Evolutionary conservation across 805 yeast genomes (phyloP), one percentile per base, ranked within the genome.

Genomic region (Zygotorulaspora sp.): DNA sequence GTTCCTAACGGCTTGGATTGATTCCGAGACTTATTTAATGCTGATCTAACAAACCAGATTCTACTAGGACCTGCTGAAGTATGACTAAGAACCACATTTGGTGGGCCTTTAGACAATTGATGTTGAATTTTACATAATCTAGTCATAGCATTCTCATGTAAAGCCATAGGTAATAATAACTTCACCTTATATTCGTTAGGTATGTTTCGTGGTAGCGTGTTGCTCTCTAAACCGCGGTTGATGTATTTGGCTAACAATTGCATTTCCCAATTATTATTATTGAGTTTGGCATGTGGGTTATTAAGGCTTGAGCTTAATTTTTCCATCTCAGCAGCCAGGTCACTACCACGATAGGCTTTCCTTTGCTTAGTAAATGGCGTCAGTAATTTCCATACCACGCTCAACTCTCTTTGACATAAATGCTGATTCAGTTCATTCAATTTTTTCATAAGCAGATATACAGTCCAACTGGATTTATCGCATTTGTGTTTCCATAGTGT

Each of bases 41-140:
- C 49, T 4, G 60, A 52, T 30, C 62, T 42, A 3, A 59, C 47
- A 38, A 59, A 61, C 62, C 61, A 59, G 3, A 61, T 49, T 18
- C 41, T 49, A 11, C 50, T 38, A 13, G 43, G 47, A 4, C 59
- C 59, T 5, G 52, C 55, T 8, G 43, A 38, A 6, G 62, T 58
- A 22, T 49, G 49, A 11, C 38, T 49, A 11, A 58, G 16, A 2
- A 32, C 23, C 3, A 49, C 48, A 21, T 38, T 36, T 0, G 62
- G 63, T 2, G 61, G 51, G 1, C 63, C 63, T 18, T 41, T 51
- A 6, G 46, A 35, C 14, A 59, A 36, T 40, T 48, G 48, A 17
- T 38, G 30, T 13, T 49, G 45, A 3, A 58, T 32, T 13, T 43
- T 26, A 17, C 45, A 38, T 18, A 61, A 30, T 29, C 39, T 49